Base-by-base conservation (phyloP, 345 rosid genomes). In the Draba incana region DNA sequence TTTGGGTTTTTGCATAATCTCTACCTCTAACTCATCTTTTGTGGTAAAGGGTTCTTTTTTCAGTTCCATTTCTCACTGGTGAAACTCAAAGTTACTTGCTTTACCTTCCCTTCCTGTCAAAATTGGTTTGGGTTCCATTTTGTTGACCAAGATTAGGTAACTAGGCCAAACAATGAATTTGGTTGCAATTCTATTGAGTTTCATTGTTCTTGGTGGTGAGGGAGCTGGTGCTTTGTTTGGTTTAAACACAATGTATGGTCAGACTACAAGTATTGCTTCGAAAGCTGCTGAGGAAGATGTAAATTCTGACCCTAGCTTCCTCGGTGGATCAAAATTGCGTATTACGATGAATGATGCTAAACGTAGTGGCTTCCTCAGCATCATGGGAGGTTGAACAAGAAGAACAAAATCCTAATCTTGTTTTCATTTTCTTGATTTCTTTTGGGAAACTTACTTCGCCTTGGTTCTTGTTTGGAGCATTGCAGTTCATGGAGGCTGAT, bases 401-500 rank as follows among this genome's bases (percentile, higher is more conserved):
- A 37, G 2, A 10, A 60, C 35, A 31, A 23, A 38, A 63, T 27
- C 13, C n/a, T n/a, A n/a, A n/a, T 57, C 6, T 50, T 52, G 30
- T 31, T 4, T 62, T 1, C 57, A 48, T 51, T 23, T 56, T 42
- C 58, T 56, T 48, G 39, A 49, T 44, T 66, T 55, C 23, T 24
- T 52, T 23, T 31, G 24, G 31, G 15, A 33, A 8, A 38, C 68
- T 74, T 45, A 67, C 31, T 53, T 39, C 9, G 8, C 23, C 11
- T 47, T 41, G 2, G 15, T 49, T 62, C 10, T 7, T 31, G n/a
- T 44, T 68, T 62, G 39, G 80, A 85, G 86, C 97, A 15, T 79
- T 90, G 53, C 86, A 82, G 59, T 93, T 82, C 75, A 90, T 93
- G 97, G 92, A 90, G 85, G 82, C 79, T 57, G 87, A 93, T 78